Percentiles rank a stretch among this genome's conserved stretches.
Conservation (phyloP, 192 early-diverging fungal genomes). For the Chytriomyces confervae region DNA sequence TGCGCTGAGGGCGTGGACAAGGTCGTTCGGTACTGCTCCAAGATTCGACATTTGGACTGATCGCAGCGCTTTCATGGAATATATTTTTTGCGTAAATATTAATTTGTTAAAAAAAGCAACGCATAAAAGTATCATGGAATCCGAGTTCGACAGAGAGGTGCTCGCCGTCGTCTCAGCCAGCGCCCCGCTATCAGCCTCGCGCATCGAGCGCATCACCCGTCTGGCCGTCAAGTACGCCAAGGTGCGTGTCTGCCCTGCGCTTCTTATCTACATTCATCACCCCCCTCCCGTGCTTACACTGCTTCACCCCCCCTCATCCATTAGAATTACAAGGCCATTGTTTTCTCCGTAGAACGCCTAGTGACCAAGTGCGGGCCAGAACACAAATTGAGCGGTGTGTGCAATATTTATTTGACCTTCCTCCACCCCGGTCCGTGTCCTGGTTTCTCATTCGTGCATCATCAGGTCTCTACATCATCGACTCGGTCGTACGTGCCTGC, state of each 20-base stretch:
- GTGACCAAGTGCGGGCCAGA: constrained; percentile 54
- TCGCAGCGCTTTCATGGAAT: too few species aligned
- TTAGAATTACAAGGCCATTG: constrained; percentile 54
- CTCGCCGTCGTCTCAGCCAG: constrained; percentile 51
- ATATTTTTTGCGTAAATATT: too few species aligned
- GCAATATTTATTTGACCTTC: background rate
- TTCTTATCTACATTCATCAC: background rate
- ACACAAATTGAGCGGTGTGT: constrained; percentile 50
- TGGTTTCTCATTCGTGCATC: too few species aligned
- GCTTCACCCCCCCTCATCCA: background rate
- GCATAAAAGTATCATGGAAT: background rate
- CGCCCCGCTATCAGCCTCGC: constrained; percentile 57
- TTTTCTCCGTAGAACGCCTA: constrained; percentile 54
- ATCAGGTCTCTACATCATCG: constrained; percentile 57
- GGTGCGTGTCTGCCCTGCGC: constrained; percentile 29
- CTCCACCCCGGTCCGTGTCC: too few species aligned
- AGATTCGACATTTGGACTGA: too few species aligned
- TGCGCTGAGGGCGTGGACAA: too few species aligned
- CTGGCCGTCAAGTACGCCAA: constrained; percentile 54
- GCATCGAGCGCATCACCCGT: constrained; percentile 56
- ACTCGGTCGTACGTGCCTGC: constrained; percentile 51
- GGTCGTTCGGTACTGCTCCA: too few species aligned
- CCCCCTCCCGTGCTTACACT: background rate
- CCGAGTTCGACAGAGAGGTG: constrained; percentile 61
- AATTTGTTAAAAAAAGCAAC: too few species aligned